A percentile compares a stretch with the other conserved stretches of the same genome.
phyloP scores from a whole-genome alignment of 1,284 basidiomycete genomes.

The Melampsora occidentalis region DNA sequence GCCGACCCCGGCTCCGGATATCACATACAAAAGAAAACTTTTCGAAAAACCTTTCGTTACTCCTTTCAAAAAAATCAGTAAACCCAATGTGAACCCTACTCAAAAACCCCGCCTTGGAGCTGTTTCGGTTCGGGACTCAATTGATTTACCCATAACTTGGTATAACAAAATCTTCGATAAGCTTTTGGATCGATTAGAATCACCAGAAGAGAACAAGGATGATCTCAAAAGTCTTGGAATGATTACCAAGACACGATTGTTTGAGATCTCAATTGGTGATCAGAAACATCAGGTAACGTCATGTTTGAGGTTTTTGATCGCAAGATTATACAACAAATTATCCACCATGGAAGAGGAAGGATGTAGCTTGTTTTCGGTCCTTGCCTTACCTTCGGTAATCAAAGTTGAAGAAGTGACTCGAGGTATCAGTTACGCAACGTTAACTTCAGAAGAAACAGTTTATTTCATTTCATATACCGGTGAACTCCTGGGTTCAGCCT shows the following conservation, averaged over 20 bases:
- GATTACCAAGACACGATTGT: neutral
- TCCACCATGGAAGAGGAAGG: constrained; percentile 5
- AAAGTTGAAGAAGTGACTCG: neutral
- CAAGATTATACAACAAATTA: neutral
- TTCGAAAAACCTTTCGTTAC: neutral
- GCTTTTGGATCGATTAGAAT: neutral
- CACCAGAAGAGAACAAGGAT: neutral
- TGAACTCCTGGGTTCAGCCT: neutral
- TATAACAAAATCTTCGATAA: neutral
- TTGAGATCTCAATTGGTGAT: no score
- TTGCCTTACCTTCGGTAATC: neutral
- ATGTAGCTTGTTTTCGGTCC: neutral
- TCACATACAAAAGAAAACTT: neutral
- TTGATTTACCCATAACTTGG: neutral
- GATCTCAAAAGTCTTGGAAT: neutral
- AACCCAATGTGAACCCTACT: neutral
- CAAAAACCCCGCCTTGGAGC: neutral
- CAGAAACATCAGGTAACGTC: neutral
- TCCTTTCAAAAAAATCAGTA: neutral
- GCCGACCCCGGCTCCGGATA: neutral
- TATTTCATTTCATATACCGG: neutral
- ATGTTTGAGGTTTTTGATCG: neutral
- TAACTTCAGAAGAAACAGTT: neutral
- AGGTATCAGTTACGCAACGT: neutral
- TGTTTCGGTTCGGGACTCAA: neutral